Evolutionary conservation across 169 alveolate species (phyloP).

Genomic region (Babesia gibsoni): DNA sequence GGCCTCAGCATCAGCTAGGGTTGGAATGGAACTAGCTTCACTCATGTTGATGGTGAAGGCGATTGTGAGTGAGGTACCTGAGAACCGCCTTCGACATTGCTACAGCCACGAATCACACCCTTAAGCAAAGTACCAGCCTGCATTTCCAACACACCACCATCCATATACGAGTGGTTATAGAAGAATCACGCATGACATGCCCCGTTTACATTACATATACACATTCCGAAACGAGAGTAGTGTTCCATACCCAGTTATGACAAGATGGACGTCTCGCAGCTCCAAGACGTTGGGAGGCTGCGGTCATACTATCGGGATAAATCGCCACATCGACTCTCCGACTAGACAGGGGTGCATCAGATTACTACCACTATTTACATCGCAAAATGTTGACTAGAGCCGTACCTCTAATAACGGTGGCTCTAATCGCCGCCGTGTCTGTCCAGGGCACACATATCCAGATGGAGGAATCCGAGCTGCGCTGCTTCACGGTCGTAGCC

Average conservation of each 20-base stretch:
- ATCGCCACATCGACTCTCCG: too few species aligned
- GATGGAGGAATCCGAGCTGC: slow-evolving; percentile 11
- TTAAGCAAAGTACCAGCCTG: not conserved
- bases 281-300: too few species aligned
- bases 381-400: slow-evolving; percentile 2
- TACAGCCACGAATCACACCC: not conserved
- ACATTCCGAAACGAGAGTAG: too few species aligned
- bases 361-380: too few species aligned
- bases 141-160: not conserved
- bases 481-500: slow-evolving; percentile 19
- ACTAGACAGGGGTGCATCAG: too few species aligned
- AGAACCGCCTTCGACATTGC: not conserved
- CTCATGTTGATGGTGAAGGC: too few species aligned
- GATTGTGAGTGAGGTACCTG: not conserved
- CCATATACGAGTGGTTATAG: not conserved
- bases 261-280: too few species aligned
- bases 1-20: slow-evolving; percentile 44
- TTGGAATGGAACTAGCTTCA: too few species aligned
- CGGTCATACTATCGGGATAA: too few species aligned
- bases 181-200: not conserved
- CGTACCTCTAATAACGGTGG: not conserved
- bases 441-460: slow-evolving; percentile 10
- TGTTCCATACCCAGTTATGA: too few species aligned
- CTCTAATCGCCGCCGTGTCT: not conserved
- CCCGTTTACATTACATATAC: not conserved